These are phyloP conservation scores for Pleurotus citrinopileatus DNA, from an alignment of 768 basidiomycete genomes.

Conservation along the genomic window DNA sequence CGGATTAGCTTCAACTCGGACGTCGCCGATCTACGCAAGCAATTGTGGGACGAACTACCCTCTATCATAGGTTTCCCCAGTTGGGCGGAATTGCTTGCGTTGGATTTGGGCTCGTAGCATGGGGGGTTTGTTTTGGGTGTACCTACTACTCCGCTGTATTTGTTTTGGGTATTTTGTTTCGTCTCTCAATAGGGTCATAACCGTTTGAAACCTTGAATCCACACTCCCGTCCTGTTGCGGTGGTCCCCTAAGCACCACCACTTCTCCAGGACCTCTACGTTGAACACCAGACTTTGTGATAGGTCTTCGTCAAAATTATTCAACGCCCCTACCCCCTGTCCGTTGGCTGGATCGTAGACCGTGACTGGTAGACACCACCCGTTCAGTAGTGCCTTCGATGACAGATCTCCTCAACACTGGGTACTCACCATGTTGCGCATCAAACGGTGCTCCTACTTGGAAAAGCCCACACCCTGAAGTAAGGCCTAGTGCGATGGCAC, in stretches of 20 bases:
- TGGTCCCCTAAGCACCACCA: slow-evolving; percentile 87
- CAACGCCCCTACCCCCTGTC: slow-evolving; percentile 55
- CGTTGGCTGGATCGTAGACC: slow-evolving; percentile 38
- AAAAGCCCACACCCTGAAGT: slow-evolving; percentile 45
- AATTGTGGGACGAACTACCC: slow-evolving; percentile 49
- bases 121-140: neutral
- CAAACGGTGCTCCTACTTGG: slow-evolving; percentile 61
- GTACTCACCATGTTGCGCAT: slow-evolving; percentile 70
- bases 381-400: too few species aligned
- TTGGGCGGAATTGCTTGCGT: slow-evolving; percentile 40
- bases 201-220: slow-evolving; percentile 64
- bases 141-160: too few species aligned
- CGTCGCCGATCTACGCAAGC: slow-evolving; percentile 32
- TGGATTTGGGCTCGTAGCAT: slow-evolving; percentile 21
- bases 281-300: slow-evolving; percentile 19
- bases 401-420: too few species aligned
- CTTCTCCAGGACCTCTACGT: slow-evolving; percentile 67
- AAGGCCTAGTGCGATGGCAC: slow-evolving; percentile 69
- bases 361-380: slow-evolving; percentile 42
- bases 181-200: neutral
- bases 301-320: slow-evolving; percentile 62
- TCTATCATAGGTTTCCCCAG: slow-evolving; percentile 38
- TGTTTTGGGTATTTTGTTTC: neutral
- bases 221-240: slow-evolving; percentile 64
- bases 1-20: slow-evolving; percentile 39